Base-by-base conservation (phyloP, 129 eudicot species). In the Helichrysum umbraculigerum region DNA sequence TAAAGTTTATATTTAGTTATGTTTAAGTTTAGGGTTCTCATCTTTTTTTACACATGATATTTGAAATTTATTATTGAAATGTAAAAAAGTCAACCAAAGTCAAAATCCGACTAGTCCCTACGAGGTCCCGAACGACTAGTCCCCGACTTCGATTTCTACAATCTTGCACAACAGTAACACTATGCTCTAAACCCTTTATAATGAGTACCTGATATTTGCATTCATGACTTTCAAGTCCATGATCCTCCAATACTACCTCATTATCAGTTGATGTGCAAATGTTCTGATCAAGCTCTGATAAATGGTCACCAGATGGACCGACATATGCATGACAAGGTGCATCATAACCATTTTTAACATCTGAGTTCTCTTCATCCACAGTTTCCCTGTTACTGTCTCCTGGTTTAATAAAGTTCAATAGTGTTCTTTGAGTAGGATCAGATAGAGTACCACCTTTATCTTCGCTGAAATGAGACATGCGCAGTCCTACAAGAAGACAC, bases 351-450 rank as follows among this genome's bases (percentile, higher is more conserved):
- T 85, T 76, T 70, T 63, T 79, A 56, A 35, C 50, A 73, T 76
- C 75, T 14, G 80, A 83, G 35, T 54, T 68, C 20, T 71, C 58
- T 41, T 74, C 88, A 52, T 68, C 81, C 62, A 54, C 42, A 66
- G 59, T 81, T 42, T 65, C 75, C 71, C 33, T 71, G 63, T 77
- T 78, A 72, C 74, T 37, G 68, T 82, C 90, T 77, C 88, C 81
- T 0, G 80, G 61, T 63, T 83, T 69, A 7, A 91, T 17, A 73
- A 87, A 94, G 83, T 84, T 84, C 61, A 83, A 67, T 25, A 94
- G 96, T 14, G 97, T 91, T 78, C 79, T 91, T 72, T 94, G 97
- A 22, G 87, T 82, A 21, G 96, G 98, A 77, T 90, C 98, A 51
- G 81, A 63, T 58, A 58, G 80, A 52, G 32, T 76, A 10, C 85